Evolutionary conservation across 345 rosid genomes (phyloP).

Genomic region (Linum tenue): DNA sequence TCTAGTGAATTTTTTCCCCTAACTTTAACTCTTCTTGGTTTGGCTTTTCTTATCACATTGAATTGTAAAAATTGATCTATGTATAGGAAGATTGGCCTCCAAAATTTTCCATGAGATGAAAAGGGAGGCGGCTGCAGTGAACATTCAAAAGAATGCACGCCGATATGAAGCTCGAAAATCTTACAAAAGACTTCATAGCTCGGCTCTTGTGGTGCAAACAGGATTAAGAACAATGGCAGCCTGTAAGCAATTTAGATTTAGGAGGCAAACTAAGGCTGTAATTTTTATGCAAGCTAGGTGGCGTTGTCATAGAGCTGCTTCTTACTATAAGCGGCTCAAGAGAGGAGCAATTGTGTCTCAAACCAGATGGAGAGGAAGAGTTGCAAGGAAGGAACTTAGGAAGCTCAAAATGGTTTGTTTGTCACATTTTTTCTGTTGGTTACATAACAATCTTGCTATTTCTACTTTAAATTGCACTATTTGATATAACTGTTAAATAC

Average conservation of each 20-base stretch:
- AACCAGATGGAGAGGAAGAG: constrained; percentile 52
- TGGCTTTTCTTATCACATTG: too few relatives aligned
- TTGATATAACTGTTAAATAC: background rate
- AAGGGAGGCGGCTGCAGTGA: constrained; percentile 43
- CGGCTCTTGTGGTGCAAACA: constrained; percentile 45
- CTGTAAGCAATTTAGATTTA: constrained; percentile 36
- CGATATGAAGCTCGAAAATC: constrained; percentile 31
- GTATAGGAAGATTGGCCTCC: constrained; percentile 48
- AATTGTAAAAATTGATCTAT: background rate
- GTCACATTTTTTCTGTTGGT: background rate
- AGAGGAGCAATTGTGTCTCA: constrained; percentile 44
- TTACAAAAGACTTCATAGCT: constrained; percentile 33
- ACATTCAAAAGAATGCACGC: constrained; percentile 40
- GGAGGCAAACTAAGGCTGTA: constrained; percentile 53
- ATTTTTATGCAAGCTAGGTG: constrained; percentile 48
- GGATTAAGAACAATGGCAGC: constrained; percentile 56
- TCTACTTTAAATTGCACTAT: background rate
- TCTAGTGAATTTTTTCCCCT: background rate
- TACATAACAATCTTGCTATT: background rate
- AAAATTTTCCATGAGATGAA: constrained; percentile 42
- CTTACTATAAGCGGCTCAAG: constrained; percentile 33
- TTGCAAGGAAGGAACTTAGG: constrained; percentile 55
- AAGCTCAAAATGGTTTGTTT: constrained; percentile 43
- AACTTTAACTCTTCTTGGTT: background rate
- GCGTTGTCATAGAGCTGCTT: constrained; percentile 41